Evolutionary conservation across 2,329 filamentous ascomycete species (phyloP).

Genomic region (Scolecobasidium constrictum): DNA sequence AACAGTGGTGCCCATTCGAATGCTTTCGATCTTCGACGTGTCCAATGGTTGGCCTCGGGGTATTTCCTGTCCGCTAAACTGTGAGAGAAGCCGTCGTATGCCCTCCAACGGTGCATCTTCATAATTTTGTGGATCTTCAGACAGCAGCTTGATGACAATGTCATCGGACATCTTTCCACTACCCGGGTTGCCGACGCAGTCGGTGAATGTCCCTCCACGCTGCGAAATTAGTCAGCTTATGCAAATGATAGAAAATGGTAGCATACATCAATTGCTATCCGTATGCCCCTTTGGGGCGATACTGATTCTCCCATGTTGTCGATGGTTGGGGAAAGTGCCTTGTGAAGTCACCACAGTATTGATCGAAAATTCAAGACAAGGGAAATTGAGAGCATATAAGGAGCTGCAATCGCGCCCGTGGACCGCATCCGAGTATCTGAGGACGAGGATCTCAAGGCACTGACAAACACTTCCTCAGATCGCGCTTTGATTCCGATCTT

Average conservation of each 20-base stretch:
- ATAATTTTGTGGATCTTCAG: slow-evolving; percentile 84
- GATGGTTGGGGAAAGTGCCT: no score
- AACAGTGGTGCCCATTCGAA: slow-evolving; percentile 92
- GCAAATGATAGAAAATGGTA: neutral
- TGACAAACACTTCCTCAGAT: no score
- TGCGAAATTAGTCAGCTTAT: slow-evolving; percentile 19
- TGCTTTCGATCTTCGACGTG: slow-evolving; percentile 74
- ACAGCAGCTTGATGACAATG: slow-evolving; percentile 77
- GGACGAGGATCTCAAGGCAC: no score
- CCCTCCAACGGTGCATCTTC: slow-evolving; percentile 83
- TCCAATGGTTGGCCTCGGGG: slow-evolving; percentile 71
- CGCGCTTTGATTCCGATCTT: no score
- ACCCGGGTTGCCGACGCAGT: slow-evolving; percentile 75
- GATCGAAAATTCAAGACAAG: no score
- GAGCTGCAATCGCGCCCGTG: no score
- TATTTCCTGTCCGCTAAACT: slow-evolving; percentile 64
- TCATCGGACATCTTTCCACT: slow-evolving; percentile 60
- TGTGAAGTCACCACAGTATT: no score
- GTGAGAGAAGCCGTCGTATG: slow-evolving; percentile 73
- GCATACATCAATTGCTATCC: slow-evolving; percentile 55
- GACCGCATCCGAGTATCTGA: no score
- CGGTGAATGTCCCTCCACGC: slow-evolving; percentile 84
- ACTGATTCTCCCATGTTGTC: slow-evolving; percentile 12
- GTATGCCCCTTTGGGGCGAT: slow-evolving; percentile 40
- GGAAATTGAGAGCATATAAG: no score